Conservation (phyloP, 345 rosid genomes). For the Combretum micranthum region DNA sequence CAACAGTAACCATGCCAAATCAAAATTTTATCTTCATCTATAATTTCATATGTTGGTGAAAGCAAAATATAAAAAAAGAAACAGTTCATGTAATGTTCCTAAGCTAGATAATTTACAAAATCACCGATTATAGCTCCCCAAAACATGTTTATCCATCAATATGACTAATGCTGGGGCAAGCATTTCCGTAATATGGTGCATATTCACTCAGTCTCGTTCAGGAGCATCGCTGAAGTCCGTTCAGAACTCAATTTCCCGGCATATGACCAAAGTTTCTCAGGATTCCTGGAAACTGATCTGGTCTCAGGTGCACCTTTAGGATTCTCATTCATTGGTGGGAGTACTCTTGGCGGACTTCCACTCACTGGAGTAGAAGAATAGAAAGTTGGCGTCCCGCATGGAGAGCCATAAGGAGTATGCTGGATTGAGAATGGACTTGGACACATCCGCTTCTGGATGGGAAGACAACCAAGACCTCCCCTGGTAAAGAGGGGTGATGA, state of each 20-base stretch:
- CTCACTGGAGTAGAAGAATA: constrained; percentile 41
- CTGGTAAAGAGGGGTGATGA: constrained; percentile 56
- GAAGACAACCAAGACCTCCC: constrained; percentile 50
- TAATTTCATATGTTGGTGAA: too few relatives aligned
- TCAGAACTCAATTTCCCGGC: constrained; percentile 65
- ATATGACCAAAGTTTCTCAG: constrained; percentile 71
- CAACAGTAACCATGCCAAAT: too few relatives aligned
- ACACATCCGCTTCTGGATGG: constrained; percentile 65
- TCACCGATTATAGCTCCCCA: too few relatives aligned
- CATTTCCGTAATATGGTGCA: too few relatives aligned
- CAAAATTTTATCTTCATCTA: too few relatives aligned
- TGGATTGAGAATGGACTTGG: constrained; percentile 68
- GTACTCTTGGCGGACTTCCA: constrained; percentile 52
- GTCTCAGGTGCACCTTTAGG: constrained; percentile 33
- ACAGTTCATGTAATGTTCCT: too few relatives aligned
- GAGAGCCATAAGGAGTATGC: constrained; percentile 58
- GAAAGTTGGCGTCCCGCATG: constrained; percentile 64
- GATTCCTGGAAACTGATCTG: constrained; percentile 33
- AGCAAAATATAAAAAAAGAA: too few relatives aligned
- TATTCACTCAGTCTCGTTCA: constrained; percentile 60
- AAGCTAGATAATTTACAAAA: too few relatives aligned
- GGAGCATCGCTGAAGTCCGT: constrained; percentile 65
- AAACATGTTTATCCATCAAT: too few relatives aligned
- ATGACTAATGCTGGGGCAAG: too few relatives aligned
- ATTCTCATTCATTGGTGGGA: constrained; percentile 28